Conservation (phyloP, 2,329 filamentous ascomycete genomes). For the Trichoderma pleuroti region DNA sequence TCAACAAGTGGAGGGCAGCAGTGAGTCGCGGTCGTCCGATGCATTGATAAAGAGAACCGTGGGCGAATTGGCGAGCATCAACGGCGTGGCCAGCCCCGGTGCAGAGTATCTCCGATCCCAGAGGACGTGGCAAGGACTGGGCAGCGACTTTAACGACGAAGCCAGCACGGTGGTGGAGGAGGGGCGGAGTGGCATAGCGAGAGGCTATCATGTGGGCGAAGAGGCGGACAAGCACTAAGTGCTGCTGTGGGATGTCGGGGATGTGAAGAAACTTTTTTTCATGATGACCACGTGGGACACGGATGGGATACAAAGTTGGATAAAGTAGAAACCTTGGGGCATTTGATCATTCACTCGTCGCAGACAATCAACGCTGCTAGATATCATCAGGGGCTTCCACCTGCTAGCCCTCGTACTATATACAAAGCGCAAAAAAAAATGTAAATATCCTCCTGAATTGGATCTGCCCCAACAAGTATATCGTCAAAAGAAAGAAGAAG, state of each 20-base stretch:
- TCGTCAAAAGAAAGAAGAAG: neutral
- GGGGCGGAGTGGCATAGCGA: conserved; percentile 81
- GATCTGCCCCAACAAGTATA: neutral
- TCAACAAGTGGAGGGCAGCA: conserved; percentile 20
- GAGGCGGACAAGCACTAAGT: conserved; percentile 37
- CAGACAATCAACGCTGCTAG: neutral
- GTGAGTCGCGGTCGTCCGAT: conserved; percentile 16
- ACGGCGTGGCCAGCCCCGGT: conserved; percentile 83
- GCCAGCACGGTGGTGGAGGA: conserved; percentile 72
- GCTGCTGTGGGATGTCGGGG: no score
- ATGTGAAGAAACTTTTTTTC: neutral
- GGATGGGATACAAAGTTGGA: neutral
- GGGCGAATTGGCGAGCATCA: conserved; percentile 74
- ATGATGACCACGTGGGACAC: neutral
- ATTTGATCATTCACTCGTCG: neutral
- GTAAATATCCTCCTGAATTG: neutral
- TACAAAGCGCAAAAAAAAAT: neutral
- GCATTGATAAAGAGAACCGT: conserved; percentile 55
- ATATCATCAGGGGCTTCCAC: neutral
- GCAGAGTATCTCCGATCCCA: conserved; percentile 81
- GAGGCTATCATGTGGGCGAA: conserved; percentile 78
- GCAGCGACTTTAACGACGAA: conserved; percentile 71
- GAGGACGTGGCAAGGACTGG: conserved; percentile 87
- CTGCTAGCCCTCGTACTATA: neutral
- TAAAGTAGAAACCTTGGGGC: neutral